Evolutionary conservation across 2,329 filamentous ascomycete species (phyloP), one percentile per base, ranked within the genome.

Genomic region (Colletotrichum nymphaeae): DNA sequence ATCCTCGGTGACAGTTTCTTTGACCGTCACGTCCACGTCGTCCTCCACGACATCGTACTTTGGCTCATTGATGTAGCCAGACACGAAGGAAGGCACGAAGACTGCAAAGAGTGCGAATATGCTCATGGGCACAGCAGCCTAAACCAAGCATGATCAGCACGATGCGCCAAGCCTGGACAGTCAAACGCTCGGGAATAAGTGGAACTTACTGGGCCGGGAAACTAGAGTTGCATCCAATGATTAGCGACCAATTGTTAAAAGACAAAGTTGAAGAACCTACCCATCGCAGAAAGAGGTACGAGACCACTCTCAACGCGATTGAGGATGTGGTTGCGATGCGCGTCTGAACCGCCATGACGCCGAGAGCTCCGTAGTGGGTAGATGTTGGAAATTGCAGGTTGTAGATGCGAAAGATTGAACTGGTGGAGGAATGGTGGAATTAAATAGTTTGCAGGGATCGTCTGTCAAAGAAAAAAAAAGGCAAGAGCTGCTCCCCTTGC

Each of bases 51-150:
- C 79, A 60, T 89, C 85, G 77, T 91, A 88, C 72, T 88, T 84
- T 7, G 90, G 85, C 69, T 90, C 88, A 19, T 86, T 86, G 30
- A 88, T 81, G 78, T 89, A 91, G 76, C 87, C 90, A 14, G 86
- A 83, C 63, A 93, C 80, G 81, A 93, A 94, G 0, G 91, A 86
- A 0, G 92, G 88, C 0, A 92, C 79, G 76, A 94, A 94, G 70
- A 94, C 81, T 28, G 89, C 91, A 73, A 93, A 91, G 2, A 93
- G 83, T 0, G 92, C 87, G 69, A 91, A 90, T 4, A 91, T 76
- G 19, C 75, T 75, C 42, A 75, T 37, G 16, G 75, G 76, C 16
- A 78, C 65, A 9, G 73, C 74, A 24, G 76, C 74, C 77, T 79
- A 64, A 14, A 56, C 5, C 24, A n/a, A 56, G 3, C 24, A 24